A percentile compares a stretch with the other conserved stretches of the same genome.
Evolutionary conservation across 148 eudicot species (phyloP).

Genomic region (Oxyria digyna): DNA sequence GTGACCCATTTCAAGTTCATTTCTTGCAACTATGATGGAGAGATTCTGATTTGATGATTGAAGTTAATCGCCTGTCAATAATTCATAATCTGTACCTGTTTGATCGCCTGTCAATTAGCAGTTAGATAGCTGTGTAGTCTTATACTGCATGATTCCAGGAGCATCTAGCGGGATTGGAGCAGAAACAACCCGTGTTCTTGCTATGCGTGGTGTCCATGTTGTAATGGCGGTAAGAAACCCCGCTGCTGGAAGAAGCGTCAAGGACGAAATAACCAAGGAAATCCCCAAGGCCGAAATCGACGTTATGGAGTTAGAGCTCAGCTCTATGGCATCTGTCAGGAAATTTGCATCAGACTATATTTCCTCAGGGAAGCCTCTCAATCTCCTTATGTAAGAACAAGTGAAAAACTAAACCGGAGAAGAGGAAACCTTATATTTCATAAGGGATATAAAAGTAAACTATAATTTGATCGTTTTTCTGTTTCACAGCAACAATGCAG

Average conservation of each 20-base stretch:
- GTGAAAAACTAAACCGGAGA: not conserved
- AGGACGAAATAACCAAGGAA: conserved; percentile 44
- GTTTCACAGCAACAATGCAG: conserved; percentile 74
- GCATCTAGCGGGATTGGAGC: conserved; percentile 86
- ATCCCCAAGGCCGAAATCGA: conserved; percentile 66
- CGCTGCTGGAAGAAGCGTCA: conserved; percentile 43
- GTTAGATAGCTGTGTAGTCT: not conserved
- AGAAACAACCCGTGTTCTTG: conserved; percentile 83
- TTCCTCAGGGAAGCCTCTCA: conserved; percentile 45
- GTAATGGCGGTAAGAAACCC: conserved; percentile 74
- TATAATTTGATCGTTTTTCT: not conserved
- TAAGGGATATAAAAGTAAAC: not conserved
- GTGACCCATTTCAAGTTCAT: not conserved
- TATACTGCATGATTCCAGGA: conserved; percentile 24
- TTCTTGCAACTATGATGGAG: not conserved
- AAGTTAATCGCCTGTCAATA: not conserved
- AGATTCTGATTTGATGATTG: no score
- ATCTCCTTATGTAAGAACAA: conserved; percentile 61
- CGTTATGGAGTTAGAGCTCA: conserved; percentile 75
- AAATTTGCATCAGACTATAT: conserved; percentile 52
- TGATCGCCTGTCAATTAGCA: not conserved
- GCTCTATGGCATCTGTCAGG: conserved; percentile 58
- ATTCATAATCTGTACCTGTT: not conserved
- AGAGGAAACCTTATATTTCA: not conserved
- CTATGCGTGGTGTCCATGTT: conserved; percentile 83